Evolutionary conservation across 1,284 basidiomycete genomes (phyloP).

Genomic region (Athelia sp.): DNA sequence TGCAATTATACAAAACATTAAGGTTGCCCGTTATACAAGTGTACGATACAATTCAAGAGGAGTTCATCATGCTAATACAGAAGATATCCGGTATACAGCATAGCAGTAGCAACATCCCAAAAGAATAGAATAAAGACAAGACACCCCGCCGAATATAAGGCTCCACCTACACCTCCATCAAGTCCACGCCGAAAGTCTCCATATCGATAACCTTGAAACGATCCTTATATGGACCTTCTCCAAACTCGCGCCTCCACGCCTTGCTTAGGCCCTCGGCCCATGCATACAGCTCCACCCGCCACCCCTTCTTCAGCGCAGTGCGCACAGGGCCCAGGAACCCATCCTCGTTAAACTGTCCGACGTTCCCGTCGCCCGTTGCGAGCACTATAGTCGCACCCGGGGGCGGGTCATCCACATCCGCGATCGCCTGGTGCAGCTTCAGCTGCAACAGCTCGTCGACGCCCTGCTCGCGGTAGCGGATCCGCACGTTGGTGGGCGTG

Average conservation of each 20-base stretch:
- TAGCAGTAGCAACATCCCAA: too few relatives aligned
- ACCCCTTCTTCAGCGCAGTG: slow-evolving; percentile 77
- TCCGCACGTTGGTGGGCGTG: slow-evolving; percentile 20
- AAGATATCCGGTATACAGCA: too few relatives aligned
- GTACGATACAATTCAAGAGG: too few relatives aligned
- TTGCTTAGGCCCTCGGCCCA: slow-evolving; percentile 78
- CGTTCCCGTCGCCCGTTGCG: slow-evolving; percentile 86
- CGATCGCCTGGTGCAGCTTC: slow-evolving; percentile 79
- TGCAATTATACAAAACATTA: too few relatives aligned
- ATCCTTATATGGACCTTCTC: slow-evolving; percentile 32
- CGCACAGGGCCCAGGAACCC: slow-evolving; percentile 83
- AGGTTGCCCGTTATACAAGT: too few relatives aligned
- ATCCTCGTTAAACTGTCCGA: slow-evolving; percentile 83
- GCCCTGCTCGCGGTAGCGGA: slow-evolving; percentile 74
- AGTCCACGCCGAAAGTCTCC: slow-evolving; percentile 55
- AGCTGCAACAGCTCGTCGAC: slow-evolving; percentile 86
- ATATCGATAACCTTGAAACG: slow-evolving; percentile 52
- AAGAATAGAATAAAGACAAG: too few relatives aligned
- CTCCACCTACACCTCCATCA: slow-evolving; percentile 36
- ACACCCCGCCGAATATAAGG: too few relatives aligned
- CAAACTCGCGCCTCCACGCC: slow-evolving; percentile 67
- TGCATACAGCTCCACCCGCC: slow-evolving; percentile 84
- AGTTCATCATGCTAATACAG: too few relatives aligned
- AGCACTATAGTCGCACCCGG: slow-evolving; percentile 74
- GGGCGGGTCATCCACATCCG: slow-evolving; percentile 59